Base-by-base conservation (phyloP, 129 eudicot genomes). In the Apium graveolens region DNA sequence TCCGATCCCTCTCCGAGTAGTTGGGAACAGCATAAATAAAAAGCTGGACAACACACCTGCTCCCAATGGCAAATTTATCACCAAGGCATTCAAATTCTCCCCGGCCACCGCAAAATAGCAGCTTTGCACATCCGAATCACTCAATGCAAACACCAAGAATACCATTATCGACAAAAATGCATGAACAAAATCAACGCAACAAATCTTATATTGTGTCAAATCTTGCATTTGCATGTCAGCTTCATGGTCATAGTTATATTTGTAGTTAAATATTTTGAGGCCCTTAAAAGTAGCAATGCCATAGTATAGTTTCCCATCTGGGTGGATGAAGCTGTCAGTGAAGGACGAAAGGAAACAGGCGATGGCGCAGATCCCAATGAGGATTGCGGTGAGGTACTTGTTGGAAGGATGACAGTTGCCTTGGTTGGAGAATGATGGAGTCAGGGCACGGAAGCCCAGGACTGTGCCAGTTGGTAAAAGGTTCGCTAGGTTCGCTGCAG, bases 401-500 rank as follows among this genome's bases (percentile, higher is more conserved):
- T 83, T 75, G 81, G 79, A 21, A 1, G 53, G 24, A 1, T 83
- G 84, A 29, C 86, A 86, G 13, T 38, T 4, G 43, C 86, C 89
- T n/a, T 55, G 71, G 78, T 86, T 80, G 32, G 91, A 39, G 76
- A 84, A 84, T 38, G 88, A 77, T 3, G 91, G 91, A 0, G 81
- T 70, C 1, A 87, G 85, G 60, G 86, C 81, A 27, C 62, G 91
- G 44, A 87, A 87, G 0, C 82, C 83, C 0, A 87, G 86, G 74
- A 87, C 86, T 7, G 88, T 87, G 32, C 88, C 88, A 13, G 91
- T 87, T 1, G 91, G 91, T 12, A 87, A 70, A 32, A 84, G 91
- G 83, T 82, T 80, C 18, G 88, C 88, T 10, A 87, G 85, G 81
- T 78, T 82, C 4, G 91, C 80, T 1, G 86, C 73, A 26, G 79